Conservation (phyloP, 768 basidiomycete genomes). For the Phallus indusiatus region DNA sequence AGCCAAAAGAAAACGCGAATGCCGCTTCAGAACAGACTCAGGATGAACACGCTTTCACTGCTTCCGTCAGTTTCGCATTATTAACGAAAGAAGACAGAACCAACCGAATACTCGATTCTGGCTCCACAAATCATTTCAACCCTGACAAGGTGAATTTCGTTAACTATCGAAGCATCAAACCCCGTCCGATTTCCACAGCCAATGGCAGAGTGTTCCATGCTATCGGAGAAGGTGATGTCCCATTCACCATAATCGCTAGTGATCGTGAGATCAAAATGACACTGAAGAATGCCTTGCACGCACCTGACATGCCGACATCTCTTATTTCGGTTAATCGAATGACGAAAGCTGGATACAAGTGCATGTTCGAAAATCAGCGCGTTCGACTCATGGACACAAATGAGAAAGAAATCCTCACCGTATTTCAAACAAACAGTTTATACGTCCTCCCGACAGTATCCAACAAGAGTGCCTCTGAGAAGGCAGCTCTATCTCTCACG, state of each 20-base stretch:
- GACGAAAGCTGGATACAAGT: too few relatives aligned
- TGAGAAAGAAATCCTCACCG: too few relatives aligned
- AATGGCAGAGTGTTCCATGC: constrained; percentile 22
- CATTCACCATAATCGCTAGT: not conserved
- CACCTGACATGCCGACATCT: too few relatives aligned
- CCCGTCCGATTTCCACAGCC: constrained; percentile 20
- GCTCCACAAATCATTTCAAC: constrained; percentile 28
- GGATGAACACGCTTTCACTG: not conserved
- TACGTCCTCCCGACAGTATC: too few relatives aligned
- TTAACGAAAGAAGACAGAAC: not conserved
- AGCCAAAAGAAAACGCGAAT: not conserved
- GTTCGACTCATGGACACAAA: too few relatives aligned
- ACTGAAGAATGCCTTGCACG: too few relatives aligned
- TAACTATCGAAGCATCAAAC: constrained; percentile 19
- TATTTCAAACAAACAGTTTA: too few relatives aligned
- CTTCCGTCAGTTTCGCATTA: not conserved
- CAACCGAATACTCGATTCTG: constrained; percentile 21
- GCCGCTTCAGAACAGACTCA: not conserved
- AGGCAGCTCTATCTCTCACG: too few relatives aligned
- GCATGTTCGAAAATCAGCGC: too few relatives aligned
- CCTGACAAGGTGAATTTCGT: constrained; percentile 23
- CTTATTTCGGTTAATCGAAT: too few relatives aligned
- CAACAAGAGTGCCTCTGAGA: too few relatives aligned
- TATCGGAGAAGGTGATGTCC: constrained; percentile 23
- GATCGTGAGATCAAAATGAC: too few relatives aligned